Evolutionary conservation across 805 yeast genomes (phyloP), one percentile per base, ranked within the genome.

Genomic region (Yamadazyma ubonensis): DNA sequence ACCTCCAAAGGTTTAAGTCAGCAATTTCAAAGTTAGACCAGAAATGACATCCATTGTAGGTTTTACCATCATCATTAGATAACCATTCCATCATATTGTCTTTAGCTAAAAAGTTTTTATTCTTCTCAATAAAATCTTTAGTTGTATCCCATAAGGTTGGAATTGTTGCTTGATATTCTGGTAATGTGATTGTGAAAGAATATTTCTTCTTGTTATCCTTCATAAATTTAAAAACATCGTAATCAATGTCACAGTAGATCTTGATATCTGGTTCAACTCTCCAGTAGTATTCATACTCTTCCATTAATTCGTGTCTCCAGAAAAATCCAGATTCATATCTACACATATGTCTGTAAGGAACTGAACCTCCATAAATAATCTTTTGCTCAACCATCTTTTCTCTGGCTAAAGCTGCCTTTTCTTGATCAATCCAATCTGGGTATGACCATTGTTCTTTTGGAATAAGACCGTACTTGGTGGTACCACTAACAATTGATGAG

Each of bases 21-120:
- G 83, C 95, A 55, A 87, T 73, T 65, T 87, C 96, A 51, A 88
- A 88, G 66, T 87, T 87, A 20, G 95, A 83, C 96, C 96, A 86
- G 73, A 83, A 86, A 61, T 86, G 95, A 63, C 96, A 86, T 43
- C 84, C 73, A 59, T 86, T 86, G 61, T 86, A 86, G 11, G 83
- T 67, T 25, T 64, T 63, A 42, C 93, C 93, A 34, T 67, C 62
- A 61, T 85, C 71, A 79, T 81, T 78, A 41, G 86, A 76, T 43
- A 86, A 64, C 66, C 84, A 86, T 37, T 77, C 81, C 71, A 82
- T 57, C 69, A 83, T 65, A 62, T 81, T 84, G 58, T 87, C 73
- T 16, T 77, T 70, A 39, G 78, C 78, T 20, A 85, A 43, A 52
- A 68, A 75, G 52, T 81, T 71, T 17, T 88, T 89, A 65, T 79